Conservation (phyloP, 2,329 filamentous ascomycete genomes). For the Hypoxylon sp. region DNA sequence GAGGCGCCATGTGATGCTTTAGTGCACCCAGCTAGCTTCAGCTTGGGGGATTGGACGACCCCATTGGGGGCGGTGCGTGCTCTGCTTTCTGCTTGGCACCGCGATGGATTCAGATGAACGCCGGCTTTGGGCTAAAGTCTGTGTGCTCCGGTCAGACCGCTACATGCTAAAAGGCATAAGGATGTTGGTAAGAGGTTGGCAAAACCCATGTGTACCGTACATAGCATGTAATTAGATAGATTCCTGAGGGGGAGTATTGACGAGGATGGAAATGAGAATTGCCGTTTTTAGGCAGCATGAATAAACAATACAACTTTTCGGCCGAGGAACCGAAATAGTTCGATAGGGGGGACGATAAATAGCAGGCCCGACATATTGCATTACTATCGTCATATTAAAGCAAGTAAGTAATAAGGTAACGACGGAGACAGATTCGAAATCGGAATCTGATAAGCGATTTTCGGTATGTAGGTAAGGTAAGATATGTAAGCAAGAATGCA, state of each 20-base stretch:
- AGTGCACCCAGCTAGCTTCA: conserved; percentile 4
- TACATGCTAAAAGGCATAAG: conserved; percentile 1
- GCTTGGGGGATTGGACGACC: neutral
- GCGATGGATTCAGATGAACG: conserved; percentile 19
- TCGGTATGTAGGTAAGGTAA: neutral
- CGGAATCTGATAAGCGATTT: conserved; percentile 16
- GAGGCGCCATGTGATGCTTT: conserved; percentile 22
- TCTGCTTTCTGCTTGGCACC: conserved; percentile 16
- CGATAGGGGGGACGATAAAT: neutral
- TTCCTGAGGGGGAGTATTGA: neutral
- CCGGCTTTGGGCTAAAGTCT: conserved; percentile 7
- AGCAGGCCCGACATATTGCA: neutral
- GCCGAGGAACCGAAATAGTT: neutral
- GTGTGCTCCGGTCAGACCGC: conserved; percentile 14
- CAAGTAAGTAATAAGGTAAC: neutral
- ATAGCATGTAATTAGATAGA: neutral
- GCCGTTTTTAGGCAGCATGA: conserved; percentile 6
- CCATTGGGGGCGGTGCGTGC: conserved; percentile 13
- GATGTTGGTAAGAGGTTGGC: conserved; percentile 4
- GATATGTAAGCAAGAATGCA: conserved; percentile 1
- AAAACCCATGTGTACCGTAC: neutral
- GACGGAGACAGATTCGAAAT: conserved; percentile 12
- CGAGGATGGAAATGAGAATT: neutral
- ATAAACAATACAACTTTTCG: conserved; percentile 15
- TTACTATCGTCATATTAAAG: neutral